Base-by-base conservation (phyloP, 805 yeast species). In the Lipomyces yamadae region DNA sequence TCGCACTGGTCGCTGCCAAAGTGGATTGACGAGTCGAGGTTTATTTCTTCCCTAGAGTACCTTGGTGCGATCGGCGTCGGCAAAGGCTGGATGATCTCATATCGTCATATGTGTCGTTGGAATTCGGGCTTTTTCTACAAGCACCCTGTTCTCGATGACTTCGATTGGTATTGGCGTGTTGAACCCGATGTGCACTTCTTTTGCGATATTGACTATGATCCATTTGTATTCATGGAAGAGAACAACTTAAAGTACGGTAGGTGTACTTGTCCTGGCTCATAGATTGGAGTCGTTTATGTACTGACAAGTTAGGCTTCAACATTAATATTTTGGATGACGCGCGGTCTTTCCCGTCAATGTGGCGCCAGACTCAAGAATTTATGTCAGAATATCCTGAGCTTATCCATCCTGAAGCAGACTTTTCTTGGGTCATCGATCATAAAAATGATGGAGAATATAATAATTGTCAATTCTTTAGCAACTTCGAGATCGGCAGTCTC, bases 101-200 rank as follows among this genome's bases (percentile, higher is more conserved):
- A 90, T 75, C 81, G 94, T 69, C 88, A 88, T 74, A 90, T 90
- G 96, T 89, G 95, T 76, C 86, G 91, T 60, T 89, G 86, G 79
- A 88, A 89, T 77, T 82, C 88, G 15, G 94, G 94, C 69, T 88
- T 87, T 70, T 89, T 90, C 77, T 88, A 83, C 77, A 79, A 84
- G 65, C 89, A 89, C 76, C 85, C 85, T 58, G 78, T 86, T 59
- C 75, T 92, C 76, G 81, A 82, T 66, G 85, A 87, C 57, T 73
- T 58, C 37, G 72, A 73, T 89, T 92, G 88, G 83, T 91, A 91
- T 82, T 92, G 97, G 97, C 86, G 97, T 77, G 92, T 92, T 48
- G 97, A 92, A 79, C 97, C 97, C n/a, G 89, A 85, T 72, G 86
- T 88, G 72, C 84, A 86, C 76, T 83, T 90, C 71, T 85, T 80